These are phyloP conservation scores for Penicillium vulpinum DNA, from an alignment of 2,329 filamentous ascomycete genomes.

Conservation along the genomic window DNA sequence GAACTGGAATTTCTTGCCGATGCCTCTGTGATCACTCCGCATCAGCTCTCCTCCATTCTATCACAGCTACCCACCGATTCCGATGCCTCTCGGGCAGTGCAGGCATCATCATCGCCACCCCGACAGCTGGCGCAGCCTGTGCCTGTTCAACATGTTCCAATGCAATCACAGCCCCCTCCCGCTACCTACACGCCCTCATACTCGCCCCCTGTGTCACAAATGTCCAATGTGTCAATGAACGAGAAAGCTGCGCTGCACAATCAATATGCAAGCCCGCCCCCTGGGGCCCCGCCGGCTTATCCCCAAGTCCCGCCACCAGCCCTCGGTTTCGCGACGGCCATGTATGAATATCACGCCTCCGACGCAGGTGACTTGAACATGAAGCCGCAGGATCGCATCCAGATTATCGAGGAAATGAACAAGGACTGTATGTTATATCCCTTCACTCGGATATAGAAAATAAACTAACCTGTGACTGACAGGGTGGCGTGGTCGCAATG, in stretches of 20 bases:
- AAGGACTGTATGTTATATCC: conserved; percentile 65
- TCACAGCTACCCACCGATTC: conserved; percentile 65
- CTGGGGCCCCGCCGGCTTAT: conserved; percentile 57
- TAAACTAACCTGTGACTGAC: conserved; percentile 17
- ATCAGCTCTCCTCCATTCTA: conserved; percentile 73
- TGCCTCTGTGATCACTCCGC: conserved; percentile 72
- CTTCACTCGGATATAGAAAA: background rate
- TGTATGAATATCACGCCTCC: conserved; percentile 78
- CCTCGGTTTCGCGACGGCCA: conserved; percentile 72
- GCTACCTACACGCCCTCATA: conserved; percentile 41
- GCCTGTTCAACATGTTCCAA: conserved; percentile 13
- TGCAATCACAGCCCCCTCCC: conserved; percentile 33
- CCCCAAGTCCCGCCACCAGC: conserved; percentile 52
- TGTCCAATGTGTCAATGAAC: conserved; percentile 41
- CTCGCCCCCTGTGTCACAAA: conserved; percentile 41
- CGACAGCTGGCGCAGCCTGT: conserved; percentile 34
- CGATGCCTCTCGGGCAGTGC: conserved; percentile 17
- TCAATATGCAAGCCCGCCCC: conserved; percentile 32
- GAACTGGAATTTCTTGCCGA: conserved; percentile 90
- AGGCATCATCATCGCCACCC: conserved; percentile 21
- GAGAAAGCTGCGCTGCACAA: conserved; percentile 42
- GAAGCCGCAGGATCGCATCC: conserved; percentile 75
- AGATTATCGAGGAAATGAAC: conserved; percentile 91
- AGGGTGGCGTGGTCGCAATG: conserved; percentile 81
- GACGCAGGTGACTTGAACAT: conserved; percentile 82